Conservation (phyloP, 352 stramenopile species). For the Pythium coloratum region DNA sequence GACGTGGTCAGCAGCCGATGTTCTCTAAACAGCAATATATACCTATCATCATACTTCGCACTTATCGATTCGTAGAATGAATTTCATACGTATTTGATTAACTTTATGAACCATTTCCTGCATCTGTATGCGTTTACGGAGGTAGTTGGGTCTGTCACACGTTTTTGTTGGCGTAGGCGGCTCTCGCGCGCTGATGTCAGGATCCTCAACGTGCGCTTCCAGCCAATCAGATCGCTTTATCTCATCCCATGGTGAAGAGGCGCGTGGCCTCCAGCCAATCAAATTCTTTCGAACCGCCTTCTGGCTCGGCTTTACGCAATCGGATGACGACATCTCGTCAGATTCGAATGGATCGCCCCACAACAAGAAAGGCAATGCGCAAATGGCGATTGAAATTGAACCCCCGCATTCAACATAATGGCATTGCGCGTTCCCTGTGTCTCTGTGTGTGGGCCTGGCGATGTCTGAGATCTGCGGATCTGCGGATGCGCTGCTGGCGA, state of each 20-base stretch:
- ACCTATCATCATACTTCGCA: not conserved
- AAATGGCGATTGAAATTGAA: not conserved
- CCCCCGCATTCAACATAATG: no score
- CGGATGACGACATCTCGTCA: no score
- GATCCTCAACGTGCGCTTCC: constrained; percentile 5
- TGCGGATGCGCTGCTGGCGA: not conserved
- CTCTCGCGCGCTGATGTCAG: constrained; percentile 1
- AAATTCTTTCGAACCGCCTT: not conserved
- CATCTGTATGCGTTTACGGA: not conserved
- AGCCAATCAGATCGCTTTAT: constrained; percentile 12
- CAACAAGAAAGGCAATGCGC: not conserved
- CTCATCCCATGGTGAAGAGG: constrained; percentile 14
- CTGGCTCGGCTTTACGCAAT: not conserved
- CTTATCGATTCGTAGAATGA: not conserved
- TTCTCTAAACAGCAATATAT: not conserved
- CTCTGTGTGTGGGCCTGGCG: not conserved
- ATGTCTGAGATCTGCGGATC: not conserved
- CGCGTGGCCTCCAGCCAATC: constrained; percentile 25
- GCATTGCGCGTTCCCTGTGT: no score
- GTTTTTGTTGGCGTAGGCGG: not conserved
- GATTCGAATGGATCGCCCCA: no score
- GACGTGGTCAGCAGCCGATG: constrained; percentile 12
- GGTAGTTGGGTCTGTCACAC: not conserved
- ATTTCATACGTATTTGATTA: no score
- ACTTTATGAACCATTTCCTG: no score